Evolutionary conservation across 352 stramenopile species (phyloP).

Genomic region (Phytophthora fragariaefolia): DNA sequence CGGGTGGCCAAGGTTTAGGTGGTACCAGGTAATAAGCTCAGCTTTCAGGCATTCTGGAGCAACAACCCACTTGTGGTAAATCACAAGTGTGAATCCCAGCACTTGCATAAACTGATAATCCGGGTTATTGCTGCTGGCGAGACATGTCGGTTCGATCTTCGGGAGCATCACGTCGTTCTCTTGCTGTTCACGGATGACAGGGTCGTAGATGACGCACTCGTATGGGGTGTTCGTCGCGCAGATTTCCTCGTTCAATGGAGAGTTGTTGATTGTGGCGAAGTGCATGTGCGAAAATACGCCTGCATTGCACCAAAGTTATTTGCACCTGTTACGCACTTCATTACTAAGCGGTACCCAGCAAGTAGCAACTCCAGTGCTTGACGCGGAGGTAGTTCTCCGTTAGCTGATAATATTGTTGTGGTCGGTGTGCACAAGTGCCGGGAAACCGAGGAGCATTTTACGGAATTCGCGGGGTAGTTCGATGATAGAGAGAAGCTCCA

Average conservation of each 20-base stretch:
- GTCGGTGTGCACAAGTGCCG: no score
- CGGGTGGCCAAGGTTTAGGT: no score
- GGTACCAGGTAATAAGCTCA: no score
- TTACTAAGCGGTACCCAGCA: slow-evolving; percentile 1
- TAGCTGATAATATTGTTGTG: no score
- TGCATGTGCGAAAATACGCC: not conserved
- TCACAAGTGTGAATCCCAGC: not conserved
- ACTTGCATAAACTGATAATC: not conserved
- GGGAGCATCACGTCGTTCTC: not conserved
- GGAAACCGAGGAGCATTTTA: no score
- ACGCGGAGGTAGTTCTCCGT: not conserved
- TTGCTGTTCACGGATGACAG: slow-evolving; percentile 1
- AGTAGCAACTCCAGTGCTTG: slow-evolving; percentile 14
- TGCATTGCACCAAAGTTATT: not conserved
- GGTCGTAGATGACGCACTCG: not conserved
- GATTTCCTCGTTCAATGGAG: not conserved
- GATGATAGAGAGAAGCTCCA: no score
- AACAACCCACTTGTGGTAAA: no score
- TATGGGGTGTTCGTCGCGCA: not conserved
- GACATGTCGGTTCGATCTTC: not conserved
- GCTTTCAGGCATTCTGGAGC: no score
- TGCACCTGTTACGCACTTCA: not conserved
- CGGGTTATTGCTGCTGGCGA: not conserved
- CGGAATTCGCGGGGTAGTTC: no score
- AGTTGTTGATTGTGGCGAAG: not conserved